Evolutionary conservation across 192 early-diverging fungal genomes (phyloP), one percentile per base, ranked within the genome.

Genomic region (Entomortierella parvispora): DNA sequence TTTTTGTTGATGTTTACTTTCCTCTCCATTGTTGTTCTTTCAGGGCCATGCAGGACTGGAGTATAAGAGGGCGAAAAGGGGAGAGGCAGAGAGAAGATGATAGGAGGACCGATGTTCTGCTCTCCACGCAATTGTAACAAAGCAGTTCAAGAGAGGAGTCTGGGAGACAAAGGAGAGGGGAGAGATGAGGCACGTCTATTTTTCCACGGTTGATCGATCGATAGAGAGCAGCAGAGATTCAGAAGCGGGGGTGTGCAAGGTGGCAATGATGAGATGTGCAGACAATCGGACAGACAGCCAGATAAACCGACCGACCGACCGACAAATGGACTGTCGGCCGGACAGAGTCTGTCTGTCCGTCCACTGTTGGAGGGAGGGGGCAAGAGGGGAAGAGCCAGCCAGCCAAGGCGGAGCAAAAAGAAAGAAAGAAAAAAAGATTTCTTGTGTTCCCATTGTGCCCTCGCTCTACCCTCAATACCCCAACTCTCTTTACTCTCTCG

Each of bases 201-300:
- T n/a, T n/a, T n/a, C n/a, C n/a, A n/a, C n/a, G n/a, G n/a, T 20
- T 25, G 34, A 44, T 20, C 12, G 57, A 58, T 58, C 32, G 37
- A 44, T 58, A 40, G 23, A 11, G 37, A 32, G 1, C 26, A 20
- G 33, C 31, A 12, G 37, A 12, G 37, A 49, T 17, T 4, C 9
- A 18, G 47, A 49, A 49, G 22, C 4, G 18, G 22, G n/a, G 22
- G 6, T 20, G 47, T 20, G 9, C 18, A 44, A 18, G 47, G 18
- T 49, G 47, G 15, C 18, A 49, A 17, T 44, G 8, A 17, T n/a
- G n/a, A n/a, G n/a, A n/a, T n/a, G n/a, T n/a, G n/a, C n/a, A n/a
- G n/a, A n/a, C n/a, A n/a, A n/a, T n/a, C n/a, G n/a, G n/a, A n/a
- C n/a, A n/a, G n/a, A n/a, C n/a, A n/a, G n/a, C n/a, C n/a, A n/a